Conservation (phyloP, 2,329 filamentous ascomycete species). For the Byssochlamys sp. region DNA sequence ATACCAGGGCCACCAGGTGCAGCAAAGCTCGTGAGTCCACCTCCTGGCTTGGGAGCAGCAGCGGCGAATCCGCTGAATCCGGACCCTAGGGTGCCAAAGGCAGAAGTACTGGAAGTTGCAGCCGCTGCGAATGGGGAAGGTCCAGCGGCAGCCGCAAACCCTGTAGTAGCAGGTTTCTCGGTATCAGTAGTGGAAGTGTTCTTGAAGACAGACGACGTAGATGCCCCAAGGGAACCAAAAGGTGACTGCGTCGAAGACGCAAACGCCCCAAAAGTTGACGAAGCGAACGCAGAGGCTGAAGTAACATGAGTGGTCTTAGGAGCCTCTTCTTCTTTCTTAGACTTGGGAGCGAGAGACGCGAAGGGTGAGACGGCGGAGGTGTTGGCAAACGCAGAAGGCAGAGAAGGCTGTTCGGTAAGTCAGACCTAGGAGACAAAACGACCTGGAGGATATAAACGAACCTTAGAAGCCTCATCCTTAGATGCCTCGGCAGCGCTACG, state of each 20-base stretch:
- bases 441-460: conserved; percentile 4
- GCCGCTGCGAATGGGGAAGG: conserved; percentile 23
- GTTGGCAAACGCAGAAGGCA: conserved; percentile 35
- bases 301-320: conserved; percentile 29
- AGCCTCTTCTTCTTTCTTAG: conserved; percentile 11
- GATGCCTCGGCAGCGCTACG: conserved; percentile 15
- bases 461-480: conserved; percentile 12
- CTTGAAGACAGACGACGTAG: conserved; percentile 36
- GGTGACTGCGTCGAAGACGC: conserved; percentile 53
- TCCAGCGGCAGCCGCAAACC: conserved; percentile 20
- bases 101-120: conserved; percentile 24
- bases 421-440: not conserved
- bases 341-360: conserved; percentile 23
- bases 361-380: conserved; percentile 36
- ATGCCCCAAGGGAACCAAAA: conserved; percentile 49
- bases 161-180: conserved; percentile 15
- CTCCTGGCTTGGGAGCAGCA: conserved; percentile 32
- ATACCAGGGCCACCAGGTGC: conserved; percentile 45
- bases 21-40: conserved; percentile 59
- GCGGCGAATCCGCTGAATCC: conserved; percentile 32
- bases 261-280: conserved; percentile 59
- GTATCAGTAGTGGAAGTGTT: conserved; percentile 3
- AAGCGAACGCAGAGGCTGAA: conserved; percentile 55
- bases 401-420: conserved; percentile 14
- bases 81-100: conserved; percentile 30